phyloP scores from a whole-genome alignment of 495 filamentous ascomycete species.

The Parathielavia appendiculata region DNA sequence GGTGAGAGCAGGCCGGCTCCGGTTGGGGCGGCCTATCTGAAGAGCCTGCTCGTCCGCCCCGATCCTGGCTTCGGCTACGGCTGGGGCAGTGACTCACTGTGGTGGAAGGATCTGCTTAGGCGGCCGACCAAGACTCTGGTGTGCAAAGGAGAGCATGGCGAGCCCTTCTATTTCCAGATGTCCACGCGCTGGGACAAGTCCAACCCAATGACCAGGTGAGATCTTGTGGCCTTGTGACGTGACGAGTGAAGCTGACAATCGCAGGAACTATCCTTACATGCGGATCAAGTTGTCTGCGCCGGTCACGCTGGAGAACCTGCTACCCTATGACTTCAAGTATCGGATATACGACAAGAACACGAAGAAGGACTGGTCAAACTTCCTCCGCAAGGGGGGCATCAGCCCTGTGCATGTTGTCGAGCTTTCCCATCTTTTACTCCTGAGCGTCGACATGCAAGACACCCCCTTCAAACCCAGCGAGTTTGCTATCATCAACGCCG shows the following conservation, averaged over 20 bases:
- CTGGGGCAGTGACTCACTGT: conserved; percentile 83
- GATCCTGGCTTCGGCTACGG: conserved; percentile 95
- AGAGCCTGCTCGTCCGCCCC: conserved; percentile 84
- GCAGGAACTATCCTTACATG: conserved; percentile 88
- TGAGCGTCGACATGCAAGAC: conserved; percentile 95
- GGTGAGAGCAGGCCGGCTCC: conserved; percentile 88
- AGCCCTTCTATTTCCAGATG: conserved; percentile 95
- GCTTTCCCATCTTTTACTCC: conserved; percentile 81
- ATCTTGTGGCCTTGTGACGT: too few relatives aligned
- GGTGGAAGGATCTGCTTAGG: conserved; percentile 87
- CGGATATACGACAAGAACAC: conserved; percentile 97
- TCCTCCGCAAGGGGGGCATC: conserved; percentile 88
- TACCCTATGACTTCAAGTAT: conserved; percentile 98
- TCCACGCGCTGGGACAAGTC: conserved; percentile 76
- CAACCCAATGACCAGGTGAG: conserved; percentile 68
- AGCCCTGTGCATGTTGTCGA: conserved; percentile 97
- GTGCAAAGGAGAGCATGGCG: conserved; percentile 76
- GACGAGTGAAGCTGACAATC: conserved; percentile 25
- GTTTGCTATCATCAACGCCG: conserved; percentile 93
- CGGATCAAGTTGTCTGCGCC: conserved; percentile 82
- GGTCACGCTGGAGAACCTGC: conserved; percentile 86
- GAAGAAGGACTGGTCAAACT: conserved; percentile 97
- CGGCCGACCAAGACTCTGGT: conserved; percentile 77
- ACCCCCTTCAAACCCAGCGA: conserved; percentile 91
- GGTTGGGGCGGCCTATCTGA: conserved; percentile 84